Evolutionary conservation across 345 rosid genomes (phyloP).

Genomic region (Acer campestre): DNA sequence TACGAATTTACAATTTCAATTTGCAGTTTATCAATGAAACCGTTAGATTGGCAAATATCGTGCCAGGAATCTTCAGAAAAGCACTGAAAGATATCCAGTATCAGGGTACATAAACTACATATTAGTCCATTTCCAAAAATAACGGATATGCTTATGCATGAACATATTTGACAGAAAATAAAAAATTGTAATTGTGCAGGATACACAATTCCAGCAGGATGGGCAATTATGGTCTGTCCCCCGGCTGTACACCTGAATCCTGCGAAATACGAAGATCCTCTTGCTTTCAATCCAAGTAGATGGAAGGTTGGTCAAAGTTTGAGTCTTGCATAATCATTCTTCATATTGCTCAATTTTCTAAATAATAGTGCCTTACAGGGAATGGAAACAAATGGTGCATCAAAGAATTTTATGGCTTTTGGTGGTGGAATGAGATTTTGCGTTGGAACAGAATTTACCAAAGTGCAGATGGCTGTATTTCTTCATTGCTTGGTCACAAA

Average conservation of each 20-base stretch:
- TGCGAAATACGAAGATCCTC: slow-evolving; percentile 67
- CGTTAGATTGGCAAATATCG: slow-evolving; percentile 90
- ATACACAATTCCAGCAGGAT: slow-evolving; percentile 87
- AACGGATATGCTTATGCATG: background rate
- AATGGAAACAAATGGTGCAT: slow-evolving; percentile 49
- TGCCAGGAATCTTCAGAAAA: slow-evolving; percentile 93
- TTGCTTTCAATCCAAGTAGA: slow-evolving; percentile 81
- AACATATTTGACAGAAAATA: background rate
- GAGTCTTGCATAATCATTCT: slow-evolving; percentile 14
- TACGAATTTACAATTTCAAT: slow-evolving; percentile 23
- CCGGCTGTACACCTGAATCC: slow-evolving; percentile 92
- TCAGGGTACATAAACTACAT: slow-evolving; percentile 51
- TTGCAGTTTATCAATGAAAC: slow-evolving; percentile 92
- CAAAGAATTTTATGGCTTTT: slow-evolving; percentile 90
- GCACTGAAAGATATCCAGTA: slow-evolving; percentile 66
- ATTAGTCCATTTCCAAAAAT: background rate
- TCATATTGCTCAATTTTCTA: background rate
- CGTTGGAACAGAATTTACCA: slow-evolving; percentile 90
- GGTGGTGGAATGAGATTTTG: slow-evolving; percentile 99
- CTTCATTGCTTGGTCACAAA: slow-evolving; percentile 82
- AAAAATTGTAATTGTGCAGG: slow-evolving; percentile 47
- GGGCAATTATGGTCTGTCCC: slow-evolving; percentile 94
- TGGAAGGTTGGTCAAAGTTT: slow-evolving; percentile 63
- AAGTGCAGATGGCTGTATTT: slow-evolving; percentile 82
- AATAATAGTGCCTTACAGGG: slow-evolving; percentile 49